Percentiles rank a stretch among this genome's conserved stretches.
Conservation (phyloP, 2,329 filamentous ascomycete species). For the Ophiostoma piceae region DNA sequence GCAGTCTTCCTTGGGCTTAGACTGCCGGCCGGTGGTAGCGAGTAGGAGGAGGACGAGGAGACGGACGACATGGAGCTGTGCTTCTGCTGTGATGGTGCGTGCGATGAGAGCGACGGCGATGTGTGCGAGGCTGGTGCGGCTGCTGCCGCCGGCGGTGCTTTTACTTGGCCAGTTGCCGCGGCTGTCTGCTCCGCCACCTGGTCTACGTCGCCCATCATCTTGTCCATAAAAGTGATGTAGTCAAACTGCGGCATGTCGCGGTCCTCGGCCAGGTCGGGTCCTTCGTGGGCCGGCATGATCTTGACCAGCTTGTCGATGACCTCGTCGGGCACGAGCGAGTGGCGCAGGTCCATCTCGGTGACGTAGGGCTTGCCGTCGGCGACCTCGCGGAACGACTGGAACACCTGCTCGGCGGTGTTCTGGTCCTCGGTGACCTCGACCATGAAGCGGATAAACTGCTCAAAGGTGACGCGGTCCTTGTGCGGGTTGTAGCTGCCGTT, state of each 20-base stretch:
- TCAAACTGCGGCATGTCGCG: constrained; percentile 83
- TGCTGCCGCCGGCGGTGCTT: constrained; percentile 12
- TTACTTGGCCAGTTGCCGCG: constrained; percentile 17
- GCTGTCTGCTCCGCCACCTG: constrained; percentile 11
- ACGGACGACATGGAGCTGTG: constrained; percentile 21
- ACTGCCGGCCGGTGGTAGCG: constrained; percentile 17
- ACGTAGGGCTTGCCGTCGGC: constrained; percentile 98
- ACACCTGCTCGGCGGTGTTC: constrained; percentile 97
- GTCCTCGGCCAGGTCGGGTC: constrained; percentile 80
- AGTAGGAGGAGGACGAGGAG: constrained; percentile 20
- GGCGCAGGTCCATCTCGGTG: constrained; percentile 91
- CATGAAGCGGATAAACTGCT: constrained; percentile 99
- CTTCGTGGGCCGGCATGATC: constrained; percentile 78
- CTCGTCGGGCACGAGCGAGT: constrained; percentile 92
- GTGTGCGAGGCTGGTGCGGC: constrained; percentile 11
- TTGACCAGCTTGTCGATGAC: constrained; percentile 88
- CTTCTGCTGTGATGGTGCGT: constrained; percentile 14
- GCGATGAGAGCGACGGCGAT: constrained; percentile 9
- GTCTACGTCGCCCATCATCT: constrained; percentile 52
- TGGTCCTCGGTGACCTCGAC: constrained; percentile 98
- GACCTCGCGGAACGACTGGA: constrained; percentile 94
- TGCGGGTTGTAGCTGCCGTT: constrained; percentile 30
- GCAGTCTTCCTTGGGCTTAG: constrained; percentile 19
- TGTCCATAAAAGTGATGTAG: constrained; percentile 96
- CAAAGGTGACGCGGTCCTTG: constrained; percentile 79